phyloP scores from a whole-genome alignment of 805 yeast species.

The Saccharomycopsis fermentans region DNA sequence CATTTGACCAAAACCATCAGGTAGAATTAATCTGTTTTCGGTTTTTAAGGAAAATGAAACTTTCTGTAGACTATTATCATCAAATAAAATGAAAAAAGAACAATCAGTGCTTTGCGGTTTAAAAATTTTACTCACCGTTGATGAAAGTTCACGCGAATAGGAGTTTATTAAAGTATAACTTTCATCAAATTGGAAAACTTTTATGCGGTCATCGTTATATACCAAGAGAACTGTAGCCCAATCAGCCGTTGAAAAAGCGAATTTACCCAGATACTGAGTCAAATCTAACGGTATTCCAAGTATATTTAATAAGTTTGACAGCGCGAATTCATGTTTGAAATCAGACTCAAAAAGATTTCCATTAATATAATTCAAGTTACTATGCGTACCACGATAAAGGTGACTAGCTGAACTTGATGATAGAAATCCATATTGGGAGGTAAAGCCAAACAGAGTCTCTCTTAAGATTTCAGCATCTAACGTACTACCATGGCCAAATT shows the following conservation, averaged over 20 bases:
- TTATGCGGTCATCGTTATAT: neutral
- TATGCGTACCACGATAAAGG: neutral
- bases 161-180: neutral
- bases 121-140: neutral
- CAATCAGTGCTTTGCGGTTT: neutral
- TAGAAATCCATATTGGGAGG: neutral
- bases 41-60: neutral
- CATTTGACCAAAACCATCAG: neutral
- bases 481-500: slow-evolving; percentile 6
- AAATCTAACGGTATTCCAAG: neutral
- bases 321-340: neutral
- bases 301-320: neutral
- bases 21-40: neutral
- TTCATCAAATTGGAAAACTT: neutral
- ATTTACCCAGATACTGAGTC: neutral
- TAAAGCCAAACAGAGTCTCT: neutral
- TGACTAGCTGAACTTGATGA: neutral
- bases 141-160: neutral
- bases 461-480: neutral
- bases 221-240: neutral
- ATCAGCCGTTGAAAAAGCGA: neutral
- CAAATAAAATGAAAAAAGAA: neutral
- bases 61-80: neutral
- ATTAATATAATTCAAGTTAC: neutral
- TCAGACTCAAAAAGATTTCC: neutral